A percentile compares a stretch with the other conserved stretches of the same genome.
Conservation (phyloP, 371 early-diverging fungal genomes). For the Lichtheimia ramosa region DNA sequence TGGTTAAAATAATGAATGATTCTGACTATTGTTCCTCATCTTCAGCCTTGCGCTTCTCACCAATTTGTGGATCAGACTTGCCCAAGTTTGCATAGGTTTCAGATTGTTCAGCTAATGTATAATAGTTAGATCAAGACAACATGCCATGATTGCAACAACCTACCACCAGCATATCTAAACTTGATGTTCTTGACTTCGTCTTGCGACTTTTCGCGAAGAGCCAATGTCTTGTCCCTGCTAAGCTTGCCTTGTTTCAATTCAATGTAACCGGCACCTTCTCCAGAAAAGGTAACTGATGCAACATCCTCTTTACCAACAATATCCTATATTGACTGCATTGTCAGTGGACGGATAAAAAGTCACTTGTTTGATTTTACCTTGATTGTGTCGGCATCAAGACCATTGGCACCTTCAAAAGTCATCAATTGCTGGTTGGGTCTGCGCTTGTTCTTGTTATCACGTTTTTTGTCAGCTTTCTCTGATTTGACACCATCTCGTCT, state of each 20-base stretch:
- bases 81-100: background rate
- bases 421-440: slow-evolving; percentile 1
- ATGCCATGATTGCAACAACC: background rate
- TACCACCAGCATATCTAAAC: slow-evolving; percentile 1
- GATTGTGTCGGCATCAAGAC: background rate
- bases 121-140: no score
- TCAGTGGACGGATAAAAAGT: background rate
- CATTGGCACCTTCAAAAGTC: background rate
- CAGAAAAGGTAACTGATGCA: background rate
- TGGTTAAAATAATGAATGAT: background rate
- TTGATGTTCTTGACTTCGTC: background rate
- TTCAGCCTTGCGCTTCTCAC: slow-evolving; percentile 14
- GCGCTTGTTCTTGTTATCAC: background rate
- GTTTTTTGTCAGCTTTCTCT: background rate
- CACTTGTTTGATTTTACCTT: background rate
- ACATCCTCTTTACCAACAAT: slow-evolving; percentile 2
- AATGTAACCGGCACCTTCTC: slow-evolving; percentile 4
- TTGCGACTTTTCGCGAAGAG: background rate
- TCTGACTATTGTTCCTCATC: slow-evolving; percentile 2
- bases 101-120: no score
- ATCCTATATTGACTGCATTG: background rate
- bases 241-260: background rate
- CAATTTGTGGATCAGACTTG: background rate
- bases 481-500: background rate
- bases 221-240: background rate